Evolutionary conservation across 2,329 filamentous ascomycete genomes (phyloP).

Genomic region (Scytalidium lignicola): DNA sequence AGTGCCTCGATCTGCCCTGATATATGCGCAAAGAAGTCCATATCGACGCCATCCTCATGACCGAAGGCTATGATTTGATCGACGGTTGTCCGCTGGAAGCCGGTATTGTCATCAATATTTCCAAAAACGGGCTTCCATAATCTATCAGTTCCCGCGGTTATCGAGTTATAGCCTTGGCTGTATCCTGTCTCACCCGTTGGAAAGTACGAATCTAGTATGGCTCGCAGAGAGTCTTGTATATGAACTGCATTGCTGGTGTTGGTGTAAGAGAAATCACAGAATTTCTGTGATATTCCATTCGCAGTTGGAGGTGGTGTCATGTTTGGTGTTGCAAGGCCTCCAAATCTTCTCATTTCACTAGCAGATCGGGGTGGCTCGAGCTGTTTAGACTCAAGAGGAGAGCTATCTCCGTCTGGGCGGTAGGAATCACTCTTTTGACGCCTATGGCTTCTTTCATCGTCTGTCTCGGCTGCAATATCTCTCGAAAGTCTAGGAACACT

Average conservation of each 20-base stretch:
- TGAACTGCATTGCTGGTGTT: constrained; percentile 43
- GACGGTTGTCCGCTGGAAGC: constrained; percentile 34
- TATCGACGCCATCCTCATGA: constrained; percentile 48
- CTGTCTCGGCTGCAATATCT: constrained; percentile 5
- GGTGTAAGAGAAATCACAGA: constrained; percentile 40
- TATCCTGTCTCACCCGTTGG: constrained; percentile 42
- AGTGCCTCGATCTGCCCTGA: constrained; percentile 49
- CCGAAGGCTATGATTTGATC: constrained; percentile 59
- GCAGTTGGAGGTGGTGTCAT: constrained; percentile 5
- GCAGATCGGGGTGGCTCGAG: constrained; percentile 3
- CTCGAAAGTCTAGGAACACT: not conserved
- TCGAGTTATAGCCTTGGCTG: constrained; percentile 41
- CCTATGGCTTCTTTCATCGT: constrained; percentile 5
- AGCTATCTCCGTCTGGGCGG: constrained; percentile 3
- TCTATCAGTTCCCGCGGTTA: constrained; percentile 41
- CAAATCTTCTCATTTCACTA: not conserved
- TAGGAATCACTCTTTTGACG: constrained; percentile 10
- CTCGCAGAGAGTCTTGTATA: constrained; percentile 53
- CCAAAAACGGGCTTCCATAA: constrained; percentile 28
- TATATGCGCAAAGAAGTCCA: constrained; percentile 43
- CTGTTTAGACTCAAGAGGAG: constrained; percentile 4
- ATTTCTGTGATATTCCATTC: constrained; percentile 26
- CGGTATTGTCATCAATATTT: constrained; percentile 13
- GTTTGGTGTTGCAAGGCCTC: constrained; percentile 10
- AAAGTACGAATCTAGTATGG: constrained; percentile 46